Evolutionary conservation across 495 filamentous ascomycete species (phyloP).

Genomic region (Aspergillus conjunctus): DNA sequence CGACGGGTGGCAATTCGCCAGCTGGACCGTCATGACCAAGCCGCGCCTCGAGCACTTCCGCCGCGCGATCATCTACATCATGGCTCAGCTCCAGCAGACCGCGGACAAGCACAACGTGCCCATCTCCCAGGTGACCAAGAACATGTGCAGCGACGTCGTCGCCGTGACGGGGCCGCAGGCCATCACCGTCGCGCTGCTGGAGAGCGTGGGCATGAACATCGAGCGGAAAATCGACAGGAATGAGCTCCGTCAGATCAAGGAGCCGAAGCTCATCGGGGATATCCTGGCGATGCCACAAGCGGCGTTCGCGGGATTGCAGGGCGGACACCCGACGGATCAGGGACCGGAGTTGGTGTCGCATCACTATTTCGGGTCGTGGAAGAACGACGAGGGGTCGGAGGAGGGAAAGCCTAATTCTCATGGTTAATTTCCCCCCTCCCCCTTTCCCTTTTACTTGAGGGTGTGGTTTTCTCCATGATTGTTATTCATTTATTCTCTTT

Average conservation of each 20-base stretch:
- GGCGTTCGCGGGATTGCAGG: conserved; percentile 41
- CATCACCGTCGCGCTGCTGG: conserved; percentile 40
- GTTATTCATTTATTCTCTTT: too few relatives aligned
- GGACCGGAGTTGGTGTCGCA: conserved; percentile 35
- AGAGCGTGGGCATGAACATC: conserved; percentile 30
- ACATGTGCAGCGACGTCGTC: conserved; percentile 41
- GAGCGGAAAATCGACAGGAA: conserved; percentile 27
- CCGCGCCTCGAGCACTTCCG: conserved; percentile 26
- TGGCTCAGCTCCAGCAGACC: conserved; percentile 11
- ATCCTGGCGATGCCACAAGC: conserved; percentile 45
- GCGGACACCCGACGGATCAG: conserved; percentile 31
- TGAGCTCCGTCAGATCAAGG: conserved; percentile 33
- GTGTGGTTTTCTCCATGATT: too few relatives aligned
- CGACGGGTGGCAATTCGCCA: conserved; percentile 42
- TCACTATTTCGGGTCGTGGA: conserved; percentile 36
- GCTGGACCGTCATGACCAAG: conserved; percentile 44
- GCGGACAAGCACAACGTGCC: conserved; percentile 14
- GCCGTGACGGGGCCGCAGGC: conserved; percentile 44
- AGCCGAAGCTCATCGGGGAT: conserved; percentile 41
- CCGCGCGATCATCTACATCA: conserved; percentile 18
- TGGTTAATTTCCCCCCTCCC: not conserved
- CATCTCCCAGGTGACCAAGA: conserved; percentile 25
- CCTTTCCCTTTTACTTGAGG: not conserved
- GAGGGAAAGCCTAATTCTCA: conserved; percentile 5
- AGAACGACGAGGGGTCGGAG: conserved; percentile 20